These are phyloP conservation scores for Inonotus hispidus DNA, from an alignment of 1,284 basidiomycete genomes.

Conservation along the genomic window DNA sequence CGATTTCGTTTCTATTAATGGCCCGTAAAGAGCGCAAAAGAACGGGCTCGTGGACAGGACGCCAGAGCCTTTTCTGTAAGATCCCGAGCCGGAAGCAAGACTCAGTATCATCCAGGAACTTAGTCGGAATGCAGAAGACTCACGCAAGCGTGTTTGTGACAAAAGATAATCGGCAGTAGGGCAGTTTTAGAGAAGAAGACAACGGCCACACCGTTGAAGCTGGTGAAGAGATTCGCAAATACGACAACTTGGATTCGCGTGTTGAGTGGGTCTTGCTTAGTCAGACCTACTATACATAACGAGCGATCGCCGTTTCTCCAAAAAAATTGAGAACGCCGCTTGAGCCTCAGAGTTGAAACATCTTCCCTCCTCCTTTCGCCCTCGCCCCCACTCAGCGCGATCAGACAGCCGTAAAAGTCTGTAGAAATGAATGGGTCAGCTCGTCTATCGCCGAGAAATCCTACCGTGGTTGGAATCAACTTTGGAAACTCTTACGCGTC, in stretches of 20 bases:
- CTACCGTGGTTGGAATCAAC: constrained; percentile 87
- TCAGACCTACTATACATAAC: background rate
- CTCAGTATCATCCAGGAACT: background rate
- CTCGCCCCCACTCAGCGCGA: background rate
- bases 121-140: too few species aligned
- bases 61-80: background rate
- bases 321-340: background rate
- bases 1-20: background rate
- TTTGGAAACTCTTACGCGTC: constrained; percentile 95
- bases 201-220: too few species aligned
- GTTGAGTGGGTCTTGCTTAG: background rate
- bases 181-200: too few species aligned
- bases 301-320: background rate
- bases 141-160: too few species aligned
- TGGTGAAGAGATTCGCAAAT: too few species aligned
- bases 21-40: too few species aligned
- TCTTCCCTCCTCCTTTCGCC: background rate
- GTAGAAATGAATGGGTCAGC: constrained; percentile 35
- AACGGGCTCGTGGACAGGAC: background rate
- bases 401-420: constrained; percentile 12
- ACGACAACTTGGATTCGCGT: too few species aligned
- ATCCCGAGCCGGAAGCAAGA: background rate
- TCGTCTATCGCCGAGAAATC: constrained; percentile 31
- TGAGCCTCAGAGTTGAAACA: background rate
- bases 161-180: too few species aligned